These are phyloP conservation scores for Neofusicoccum sp. DNA, from an alignment of 2,329 filamentous ascomycete genomes.

Conservation along the genomic window DNA sequence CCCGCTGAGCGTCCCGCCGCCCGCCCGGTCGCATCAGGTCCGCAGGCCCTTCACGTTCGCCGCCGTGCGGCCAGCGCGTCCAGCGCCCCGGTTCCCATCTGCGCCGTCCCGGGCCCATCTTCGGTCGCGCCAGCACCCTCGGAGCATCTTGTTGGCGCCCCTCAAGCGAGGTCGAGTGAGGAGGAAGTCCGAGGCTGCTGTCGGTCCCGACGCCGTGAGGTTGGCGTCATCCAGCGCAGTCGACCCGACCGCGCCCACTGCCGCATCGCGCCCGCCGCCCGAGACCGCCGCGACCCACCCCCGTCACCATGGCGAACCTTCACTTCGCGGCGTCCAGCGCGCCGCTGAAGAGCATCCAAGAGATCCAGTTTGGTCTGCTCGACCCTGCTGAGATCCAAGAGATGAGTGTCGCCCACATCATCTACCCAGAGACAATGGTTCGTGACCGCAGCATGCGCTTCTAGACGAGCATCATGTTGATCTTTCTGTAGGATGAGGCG, in stretches of 20 bases:
- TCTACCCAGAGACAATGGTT: constrained; percentile 97
- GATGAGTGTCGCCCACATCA: constrained; percentile 94
- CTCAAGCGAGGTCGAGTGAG: constrained; percentile 5
- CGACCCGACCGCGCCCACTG: background rate
- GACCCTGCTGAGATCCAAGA: constrained; percentile 98
- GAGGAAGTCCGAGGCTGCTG: constrained; percentile 6
- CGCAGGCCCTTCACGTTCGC: constrained; percentile 26
- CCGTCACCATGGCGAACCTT: constrained; percentile 70
- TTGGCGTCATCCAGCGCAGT: constrained; percentile 6
- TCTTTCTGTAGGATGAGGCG: constrained; percentile 67
- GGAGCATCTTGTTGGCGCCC: background rate
- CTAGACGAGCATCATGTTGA: constrained; percentile 15
- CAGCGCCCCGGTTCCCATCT: constrained; percentile 29
- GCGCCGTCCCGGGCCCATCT: constrained; percentile 9
- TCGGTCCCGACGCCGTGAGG: constrained; percentile 2
- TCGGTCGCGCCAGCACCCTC: background rate
- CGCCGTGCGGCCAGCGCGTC: constrained; percentile 27
- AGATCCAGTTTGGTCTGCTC: constrained; percentile 98
- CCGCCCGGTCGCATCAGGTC: constrained; percentile 19
- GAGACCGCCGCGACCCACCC: background rate
- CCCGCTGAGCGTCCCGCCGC: constrained; percentile 14
- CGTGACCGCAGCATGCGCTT: constrained; percentile 17
- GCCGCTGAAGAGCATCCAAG: constrained; percentile 95
- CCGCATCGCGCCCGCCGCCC: background rate
- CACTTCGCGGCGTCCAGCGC: constrained; percentile 88